These are phyloP conservation scores for Pleomassaria siparia DNA, from an alignment of 2,329 filamentous ascomycete genomes.

Conservation along the genomic window DNA sequence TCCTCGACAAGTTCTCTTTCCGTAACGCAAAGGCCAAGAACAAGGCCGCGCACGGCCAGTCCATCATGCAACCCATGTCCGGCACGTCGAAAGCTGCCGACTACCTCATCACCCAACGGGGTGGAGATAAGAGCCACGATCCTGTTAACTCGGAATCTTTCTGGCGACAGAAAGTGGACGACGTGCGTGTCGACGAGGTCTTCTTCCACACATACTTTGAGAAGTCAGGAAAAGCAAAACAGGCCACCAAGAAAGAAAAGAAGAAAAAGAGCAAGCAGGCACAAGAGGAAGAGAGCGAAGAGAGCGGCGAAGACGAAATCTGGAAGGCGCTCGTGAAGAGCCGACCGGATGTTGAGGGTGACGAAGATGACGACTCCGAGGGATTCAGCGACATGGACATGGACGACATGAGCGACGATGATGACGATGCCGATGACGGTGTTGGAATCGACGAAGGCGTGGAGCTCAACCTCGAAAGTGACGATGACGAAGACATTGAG, in stretches of 20 bases:
- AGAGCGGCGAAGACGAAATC: slow-evolving; percentile 75
- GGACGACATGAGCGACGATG: slow-evolving; percentile 45
- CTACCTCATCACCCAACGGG: slow-evolving; percentile 62
- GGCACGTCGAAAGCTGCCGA: slow-evolving; percentile 61
- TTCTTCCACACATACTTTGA: slow-evolving; percentile 99
- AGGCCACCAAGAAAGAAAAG: slow-evolving; percentile 58
- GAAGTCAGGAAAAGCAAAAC: slow-evolving; percentile 58
- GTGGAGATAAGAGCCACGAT: slow-evolving; percentile 59
- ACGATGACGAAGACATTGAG: slow-evolving; percentile 51
- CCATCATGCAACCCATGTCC: slow-evolving; percentile 94
- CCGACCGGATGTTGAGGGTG: slow-evolving; percentile 73
- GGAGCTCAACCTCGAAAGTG: slow-evolving; percentile 50
- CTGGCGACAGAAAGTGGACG: slow-evolving; percentile 85
- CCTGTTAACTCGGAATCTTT: slow-evolving; percentile 85
- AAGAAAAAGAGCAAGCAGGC: slow-evolving; percentile 50
- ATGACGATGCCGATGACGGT: slow-evolving; percentile 48
- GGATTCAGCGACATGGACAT: slow-evolving; percentile 57
- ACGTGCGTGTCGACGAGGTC: slow-evolving; percentile 87
- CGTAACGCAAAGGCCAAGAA: slow-evolving; percentile 76
- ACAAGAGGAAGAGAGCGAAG: slow-evolving; percentile 47
- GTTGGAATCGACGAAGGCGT: slow-evolving; percentile 44
- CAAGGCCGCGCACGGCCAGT: slow-evolving; percentile 68
- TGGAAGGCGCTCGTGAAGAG: slow-evolving; percentile 89
- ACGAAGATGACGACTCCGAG: slow-evolving; percentile 58
- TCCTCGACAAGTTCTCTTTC: slow-evolving; percentile 98